Evolutionary conservation across 192 early-diverging fungal species (phyloP), one percentile per base, ranked within the genome.

Genomic region (Mortierella alpina): DNA sequence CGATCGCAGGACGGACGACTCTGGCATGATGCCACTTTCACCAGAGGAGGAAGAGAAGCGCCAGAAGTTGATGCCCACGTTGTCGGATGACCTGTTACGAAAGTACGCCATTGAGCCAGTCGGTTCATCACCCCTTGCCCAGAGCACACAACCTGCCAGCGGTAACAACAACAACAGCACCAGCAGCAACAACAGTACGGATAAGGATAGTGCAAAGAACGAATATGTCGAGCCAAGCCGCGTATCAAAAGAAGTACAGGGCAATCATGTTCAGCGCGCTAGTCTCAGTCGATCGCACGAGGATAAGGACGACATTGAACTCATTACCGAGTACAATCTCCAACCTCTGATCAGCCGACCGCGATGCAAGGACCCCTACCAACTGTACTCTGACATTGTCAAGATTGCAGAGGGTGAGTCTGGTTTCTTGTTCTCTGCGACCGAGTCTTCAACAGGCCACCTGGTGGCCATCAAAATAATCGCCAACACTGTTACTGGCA

Each of bases 361-460:
- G 10, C 55, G 75, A 12, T 50, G 68, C 15, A 70, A 59, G 41
- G 94, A 97, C 82, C 95, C 96, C 15, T 89, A 86, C 48, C 82
- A 86, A 44, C 72, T 95, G n/a, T 98, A 96, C 82, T 83, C 86
- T 45, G 93, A 97, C 83, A 87, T 96, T 66, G 89, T 93, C 61
- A 91, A 94, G 86, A 97, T 98, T 78, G 96, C 96, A 7, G 95
- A 98, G 85, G 96, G 96, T 14, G 96, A 96, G 41, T 97, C 95
- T 60, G 96, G 96, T 10, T 90, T 92, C 15, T 94, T 98, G 70
- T 96, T 90, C 78, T 92, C 94, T 2, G 96, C 96, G 14, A 90
- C 91, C 62, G 91, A 93, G 58, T 85, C 85, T 7, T 63, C 75
- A 23, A 84, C 86, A 11, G 74, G 86, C 39, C 82, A 87, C 0